These are phyloP conservation scores for Rhodamnia argentea DNA, from an alignment of 345 rosid species.

Conservation along the genomic window DNA sequence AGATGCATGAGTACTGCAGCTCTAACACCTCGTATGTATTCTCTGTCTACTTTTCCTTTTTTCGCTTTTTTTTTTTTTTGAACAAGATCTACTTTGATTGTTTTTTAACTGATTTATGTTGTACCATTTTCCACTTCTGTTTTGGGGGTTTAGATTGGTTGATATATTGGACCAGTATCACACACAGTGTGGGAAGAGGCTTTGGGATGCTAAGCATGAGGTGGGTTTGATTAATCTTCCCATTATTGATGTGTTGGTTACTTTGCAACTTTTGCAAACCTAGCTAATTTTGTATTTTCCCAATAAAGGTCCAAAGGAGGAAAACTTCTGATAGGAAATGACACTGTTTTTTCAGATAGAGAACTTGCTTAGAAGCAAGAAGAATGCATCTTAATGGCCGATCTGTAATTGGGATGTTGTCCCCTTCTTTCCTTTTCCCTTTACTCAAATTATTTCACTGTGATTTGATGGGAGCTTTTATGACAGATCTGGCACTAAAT, in stretches of 20 bases:
- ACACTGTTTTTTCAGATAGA: background rate
- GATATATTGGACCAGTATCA: conserved; percentile 78
- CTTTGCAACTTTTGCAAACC: background rate
- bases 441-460: no score
- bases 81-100: background rate
- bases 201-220: conserved; percentile 99
- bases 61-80: background rate
- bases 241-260: background rate
- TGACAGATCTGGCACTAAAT: background rate
- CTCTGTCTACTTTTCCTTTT: background rate
- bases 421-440: background rate
- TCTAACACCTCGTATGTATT: conserved; percentile 1
- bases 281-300: background rate
- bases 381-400: background rate
- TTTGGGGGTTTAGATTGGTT: conserved; percentile 32
- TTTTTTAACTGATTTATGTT: background rate
- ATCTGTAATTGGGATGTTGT: conserved; percentile 15
- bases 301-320: background rate
- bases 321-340: background rate
- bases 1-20: conserved; percentile 32
- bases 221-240: conserved; percentile 17
- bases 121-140: background rate
- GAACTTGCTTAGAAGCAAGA: background rate
- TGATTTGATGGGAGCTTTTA: background rate
- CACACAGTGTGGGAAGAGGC: conserved; percentile 59